Evolutionary conservation across 345 rosid species (phyloP).

Genomic region (Kernera saxatilis): DNA sequence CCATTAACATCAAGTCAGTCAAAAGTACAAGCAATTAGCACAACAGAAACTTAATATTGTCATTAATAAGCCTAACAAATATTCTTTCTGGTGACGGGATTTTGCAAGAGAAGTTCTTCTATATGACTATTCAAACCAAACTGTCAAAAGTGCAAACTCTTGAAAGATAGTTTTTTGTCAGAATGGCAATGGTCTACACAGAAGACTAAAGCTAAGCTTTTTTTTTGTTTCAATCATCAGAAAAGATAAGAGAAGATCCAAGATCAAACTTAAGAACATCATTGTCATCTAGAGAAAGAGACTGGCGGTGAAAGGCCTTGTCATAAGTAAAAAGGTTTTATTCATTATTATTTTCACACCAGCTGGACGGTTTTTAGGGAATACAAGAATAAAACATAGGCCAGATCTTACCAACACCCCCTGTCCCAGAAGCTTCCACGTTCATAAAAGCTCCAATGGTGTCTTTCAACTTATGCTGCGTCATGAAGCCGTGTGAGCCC

Average conservation of each 20-base stretch:
- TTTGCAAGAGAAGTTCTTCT: neutral
- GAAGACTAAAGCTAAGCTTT: neutral
- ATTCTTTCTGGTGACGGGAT: neutral
- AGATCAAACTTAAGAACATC: neutral
- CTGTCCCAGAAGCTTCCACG: slow-evolving; percentile 95
- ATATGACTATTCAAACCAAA: no score
- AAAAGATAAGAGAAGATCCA: neutral
- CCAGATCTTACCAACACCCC: slow-evolving; percentile 72
- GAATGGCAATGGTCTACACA: neutral
- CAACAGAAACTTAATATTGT: neutral
- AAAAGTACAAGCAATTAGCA: slow-evolving; percentile 4
- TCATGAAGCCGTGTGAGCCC: slow-evolving; percentile 98
- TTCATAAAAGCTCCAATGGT: slow-evolving; percentile 85
- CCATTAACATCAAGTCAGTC: slow-evolving; percentile 2
- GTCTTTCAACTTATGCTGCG: slow-evolving; percentile 72
- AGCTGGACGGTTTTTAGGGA: neutral
- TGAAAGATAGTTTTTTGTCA: no score
- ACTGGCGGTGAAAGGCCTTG: neutral
- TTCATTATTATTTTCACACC: neutral
- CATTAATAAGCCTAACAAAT: neutral
- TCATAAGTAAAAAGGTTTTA: neutral
- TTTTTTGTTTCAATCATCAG: neutral
- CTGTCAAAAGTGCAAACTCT: no score
- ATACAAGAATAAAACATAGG: neutral
- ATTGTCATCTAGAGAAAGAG: neutral